These are phyloP conservation scores for Ascochyta rabiei DNA, from an alignment of 2,329 filamentous ascomycete species.

Conservation along the genomic window DNA sequence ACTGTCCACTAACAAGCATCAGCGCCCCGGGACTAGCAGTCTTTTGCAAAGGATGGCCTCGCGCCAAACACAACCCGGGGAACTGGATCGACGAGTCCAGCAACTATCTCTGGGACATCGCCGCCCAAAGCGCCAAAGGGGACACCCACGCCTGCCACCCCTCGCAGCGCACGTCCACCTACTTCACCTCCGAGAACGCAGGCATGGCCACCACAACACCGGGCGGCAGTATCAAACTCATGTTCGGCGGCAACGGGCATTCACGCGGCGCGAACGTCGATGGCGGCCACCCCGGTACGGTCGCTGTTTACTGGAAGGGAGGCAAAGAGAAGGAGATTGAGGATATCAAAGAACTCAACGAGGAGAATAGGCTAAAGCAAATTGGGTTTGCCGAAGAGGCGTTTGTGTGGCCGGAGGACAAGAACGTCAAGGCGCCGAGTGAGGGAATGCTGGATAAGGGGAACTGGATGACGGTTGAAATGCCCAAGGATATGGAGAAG, in stretches of 20 bases:
- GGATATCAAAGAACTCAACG: slow-evolving; percentile 27
- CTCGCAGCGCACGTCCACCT: slow-evolving; percentile 16
- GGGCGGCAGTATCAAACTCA: slow-evolving; percentile 26
- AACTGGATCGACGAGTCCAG: slow-evolving; percentile 33
- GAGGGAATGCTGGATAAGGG: slow-evolving; percentile 34
- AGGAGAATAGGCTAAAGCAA: slow-evolving; percentile 23
- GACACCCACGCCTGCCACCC: slow-evolving; percentile 29
- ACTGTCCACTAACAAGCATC: neutral
- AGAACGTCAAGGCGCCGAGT: slow-evolving; percentile 19
- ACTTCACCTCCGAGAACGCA: slow-evolving; percentile 22
- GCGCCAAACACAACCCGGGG: slow-evolving; percentile 29
- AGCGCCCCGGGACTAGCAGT: slow-evolving; percentile 26
- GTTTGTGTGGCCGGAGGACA: slow-evolving; percentile 27
- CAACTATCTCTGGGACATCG: slow-evolving; percentile 25
- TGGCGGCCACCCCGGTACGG: slow-evolving; percentile 19
- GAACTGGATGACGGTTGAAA: slow-evolving; percentile 33
- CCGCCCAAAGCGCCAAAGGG: neutral
- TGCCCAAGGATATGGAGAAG: slow-evolving; percentile 30
- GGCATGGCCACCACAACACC: slow-evolving; percentile 26
- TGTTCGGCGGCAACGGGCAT: slow-evolving; percentile 38
- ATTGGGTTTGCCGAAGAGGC: slow-evolving; percentile 32
- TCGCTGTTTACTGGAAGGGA: slow-evolving; percentile 26
- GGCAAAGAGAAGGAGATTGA: slow-evolving; percentile 28
- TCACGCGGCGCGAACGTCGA: slow-evolving; percentile 28
- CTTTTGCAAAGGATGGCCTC: slow-evolving; percentile 32